Base-by-base conservation (phyloP, 1,284 basidiomycete genomes). In the Singerocomus inundabilis region DNA sequence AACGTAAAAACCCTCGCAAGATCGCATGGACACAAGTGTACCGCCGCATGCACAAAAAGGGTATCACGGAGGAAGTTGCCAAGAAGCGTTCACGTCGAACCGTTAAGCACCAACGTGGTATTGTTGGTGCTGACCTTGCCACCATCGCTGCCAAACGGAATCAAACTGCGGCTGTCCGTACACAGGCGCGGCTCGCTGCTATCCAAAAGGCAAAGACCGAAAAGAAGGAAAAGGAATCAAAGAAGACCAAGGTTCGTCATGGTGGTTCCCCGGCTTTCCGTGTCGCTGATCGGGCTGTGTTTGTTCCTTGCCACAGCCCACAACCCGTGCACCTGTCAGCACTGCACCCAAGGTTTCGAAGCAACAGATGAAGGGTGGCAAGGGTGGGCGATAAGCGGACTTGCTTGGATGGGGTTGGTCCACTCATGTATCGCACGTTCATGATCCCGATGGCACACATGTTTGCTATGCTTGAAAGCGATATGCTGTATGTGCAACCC, bases 21-120 rank as follows among this genome's bases (percentile, higher is more conserved):
- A 94, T 99, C 75, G 91, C 96, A 60, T 99, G 96, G 97, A 99
- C 96, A 53, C 80, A 85, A 68, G 87, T 94, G 54, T 99, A 92
- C 86, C 91, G 96, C 64, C 89, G 93, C 66, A 94, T 98, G 88
- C 97, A 99, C 86, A 98, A 97, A 87, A 99, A 99, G 89, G 96
- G 95, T 73, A 85, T 99, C 72, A 94, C 94, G 48, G 96, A 99
- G 79, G 96, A 99, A 76, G 88, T 95, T 49, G 92, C 94, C 69
- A 99, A 98, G 93, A 98, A 97, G 82, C 91, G 95, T 64, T 92
- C 91, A 52, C 91, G 95, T 75, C 88, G 89, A 75, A 95, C 93
- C 58, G 93, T 98, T 70, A 99, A 99, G 82, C 88, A 94, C 81
- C 88, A 97, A 79, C 93, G 97, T 72, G 97, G 96, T 60, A 93